Base-by-base conservation (phyloP, 129 eudicot species). In the Glebionis coronaria region DNA sequence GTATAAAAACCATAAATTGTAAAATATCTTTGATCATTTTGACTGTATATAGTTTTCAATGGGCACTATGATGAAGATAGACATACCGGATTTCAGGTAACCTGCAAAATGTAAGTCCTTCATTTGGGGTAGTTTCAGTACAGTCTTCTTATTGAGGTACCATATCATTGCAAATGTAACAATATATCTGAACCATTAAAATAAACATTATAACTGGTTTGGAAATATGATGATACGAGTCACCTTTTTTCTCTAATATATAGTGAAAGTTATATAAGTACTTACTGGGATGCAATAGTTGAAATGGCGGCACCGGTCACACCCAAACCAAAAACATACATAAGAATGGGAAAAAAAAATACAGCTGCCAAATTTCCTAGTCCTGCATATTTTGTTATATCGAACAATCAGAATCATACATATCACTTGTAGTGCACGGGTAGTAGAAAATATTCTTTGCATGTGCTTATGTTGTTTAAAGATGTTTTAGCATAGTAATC, bases 221-320 rank as follows among this genome's bases (percentile, higher is more conserved):
- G 13, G 25, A 45, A 2, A 4, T 44, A 63, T 63, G 19, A 63
- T 63, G 19, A 18, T 63, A 20, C 12, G 49, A 27, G 28, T 44
- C n/a, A 11, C 50, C 23, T 4, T 19, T 2, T 4, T 20, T 35
- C 42, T 35, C 42, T 55, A 18, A 12, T 19, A 27, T 59, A 38
- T 45, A 65, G 56, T 3, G 23, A 20, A 40, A 47, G 73, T 10
- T 38, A 54, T 44, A 60, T 9, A 10, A 57, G 38, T 55, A 75
- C 97, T 4, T 86, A 90, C 97, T 90, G 97, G 38, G 97, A 90
- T 73, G 76, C 70, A 61, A 90, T 73, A 35, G 88, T 81, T 49
- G 94, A 80, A 63, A 83, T 86, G 73, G 97, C 97, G 19, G 97
- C 95, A 29, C 97, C 97, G 16, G 86, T 79, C 55, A 90, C 88